phyloP scores from a whole-genome alignment of 2,329 filamentous ascomycete species.

The Fusarium beomiforme region DNA sequence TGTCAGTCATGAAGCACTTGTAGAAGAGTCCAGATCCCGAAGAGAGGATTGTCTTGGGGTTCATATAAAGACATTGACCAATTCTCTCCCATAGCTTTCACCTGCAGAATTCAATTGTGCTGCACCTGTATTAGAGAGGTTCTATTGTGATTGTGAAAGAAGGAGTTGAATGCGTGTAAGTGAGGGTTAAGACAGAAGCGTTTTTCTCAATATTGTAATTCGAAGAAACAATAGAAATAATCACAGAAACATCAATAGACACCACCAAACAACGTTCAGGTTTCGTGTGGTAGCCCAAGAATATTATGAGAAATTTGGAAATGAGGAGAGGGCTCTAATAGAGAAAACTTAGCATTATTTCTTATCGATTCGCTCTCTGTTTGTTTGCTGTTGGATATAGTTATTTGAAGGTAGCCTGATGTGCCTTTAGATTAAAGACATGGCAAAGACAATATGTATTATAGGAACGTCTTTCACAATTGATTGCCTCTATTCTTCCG shows the following conservation, averaged over 20 bases:
- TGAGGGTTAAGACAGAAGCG: not conserved
- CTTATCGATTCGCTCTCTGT: no score
- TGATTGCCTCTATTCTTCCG: not conserved
- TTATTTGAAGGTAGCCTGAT: no score
- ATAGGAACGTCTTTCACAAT: no score
- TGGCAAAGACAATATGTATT: not conserved
- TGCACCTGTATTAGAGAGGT: not conserved
- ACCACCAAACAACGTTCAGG: not conserved
- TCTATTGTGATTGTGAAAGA: not conserved
- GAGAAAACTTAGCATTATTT: no score
- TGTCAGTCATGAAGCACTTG: not conserved
- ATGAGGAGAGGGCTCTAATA: no score
- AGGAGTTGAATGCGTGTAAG: not conserved
- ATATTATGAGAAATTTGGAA: no score
- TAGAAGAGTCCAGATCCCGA: not conserved
- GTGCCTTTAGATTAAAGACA: not conserved
- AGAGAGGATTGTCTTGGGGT: not conserved
- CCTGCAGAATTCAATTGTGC: not conserved
- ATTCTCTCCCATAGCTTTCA: not conserved
- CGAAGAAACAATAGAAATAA: not conserved
- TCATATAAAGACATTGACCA: not conserved
- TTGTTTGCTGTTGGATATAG: no score
- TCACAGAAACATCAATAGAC: rapidly evolving
- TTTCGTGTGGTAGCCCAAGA: no score
- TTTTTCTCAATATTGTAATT: not conserved